Evolutionary conservation across 2,329 filamentous ascomycete genomes (phyloP).

Genomic region (Trichoderma atroviride): DNA sequence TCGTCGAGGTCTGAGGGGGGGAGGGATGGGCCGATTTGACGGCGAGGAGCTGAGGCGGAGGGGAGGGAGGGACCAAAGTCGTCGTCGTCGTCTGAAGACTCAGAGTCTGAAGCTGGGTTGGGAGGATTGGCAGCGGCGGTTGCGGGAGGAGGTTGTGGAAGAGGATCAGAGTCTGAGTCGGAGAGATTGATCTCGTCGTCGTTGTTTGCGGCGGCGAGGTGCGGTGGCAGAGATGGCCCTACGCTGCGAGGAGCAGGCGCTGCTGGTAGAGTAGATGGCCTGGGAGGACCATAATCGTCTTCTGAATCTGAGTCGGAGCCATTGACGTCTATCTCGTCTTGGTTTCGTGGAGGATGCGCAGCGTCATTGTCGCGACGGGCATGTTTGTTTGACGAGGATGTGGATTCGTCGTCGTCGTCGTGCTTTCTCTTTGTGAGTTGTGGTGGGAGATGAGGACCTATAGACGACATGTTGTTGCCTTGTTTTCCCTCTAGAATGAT

Average conservation of each 20-base stretch:
- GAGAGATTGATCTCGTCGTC: constrained; percentile 46
- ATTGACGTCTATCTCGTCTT: constrained; percentile 51
- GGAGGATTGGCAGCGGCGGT: constrained; percentile 44
- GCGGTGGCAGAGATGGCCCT: constrained; percentile 24
- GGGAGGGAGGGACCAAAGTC: constrained; percentile 64
- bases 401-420: constrained; percentile 6
- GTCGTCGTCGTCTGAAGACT: constrained; percentile 43
- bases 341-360: constrained; percentile 42
- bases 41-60: constrained; percentile 50
- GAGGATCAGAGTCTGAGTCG: constrained; percentile 43
- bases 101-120: constrained; percentile 38
- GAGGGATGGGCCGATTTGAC: constrained; percentile 41
- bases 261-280: constrained; percentile 16
- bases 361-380: constrained; percentile 34
- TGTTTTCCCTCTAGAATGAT: neutral
- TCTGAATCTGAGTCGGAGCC: constrained; percentile 43
- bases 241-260: constrained; percentile 21
- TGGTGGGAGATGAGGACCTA: constrained; percentile 71
- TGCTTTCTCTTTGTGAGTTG: constrained; percentile 67
- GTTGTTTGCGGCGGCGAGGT: constrained; percentile 33
- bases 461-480: constrained; percentile 52
- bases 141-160: constrained; percentile 37
- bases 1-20: constrained; percentile 42
- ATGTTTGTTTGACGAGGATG: constrained; percentile 46
- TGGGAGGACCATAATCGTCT: constrained; percentile 46